phyloP scores from a whole-genome alignment of 371 early-diverging fungal genomes.

The Dichotomocladium elegans region DNA sequence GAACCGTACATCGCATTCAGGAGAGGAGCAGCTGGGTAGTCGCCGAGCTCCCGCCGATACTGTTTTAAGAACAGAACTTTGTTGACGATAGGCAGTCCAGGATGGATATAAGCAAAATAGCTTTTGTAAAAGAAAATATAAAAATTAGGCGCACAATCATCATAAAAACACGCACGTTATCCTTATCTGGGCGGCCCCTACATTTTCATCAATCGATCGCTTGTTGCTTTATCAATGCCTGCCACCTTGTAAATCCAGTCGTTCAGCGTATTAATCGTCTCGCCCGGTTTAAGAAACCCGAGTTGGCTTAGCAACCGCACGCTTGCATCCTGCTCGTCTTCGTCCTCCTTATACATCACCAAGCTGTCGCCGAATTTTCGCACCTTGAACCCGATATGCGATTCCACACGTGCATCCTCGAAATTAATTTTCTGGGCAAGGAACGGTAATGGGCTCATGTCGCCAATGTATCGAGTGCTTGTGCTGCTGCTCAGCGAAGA shows the following conservation, averaged over 20 bases:
- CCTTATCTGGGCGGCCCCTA: slow-evolving; percentile 8
- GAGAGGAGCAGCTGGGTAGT: slow-evolving; percentile 41
- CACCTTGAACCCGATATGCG: slow-evolving; percentile 23
- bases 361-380: slow-evolving; percentile 36
- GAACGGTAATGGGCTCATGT: slow-evolving; percentile 35
- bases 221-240: slow-evolving; percentile 35
- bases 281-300: slow-evolving; percentile 32
- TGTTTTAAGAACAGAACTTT: slow-evolving; percentile 42
- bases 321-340: slow-evolving; percentile 4
- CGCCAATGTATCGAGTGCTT: slow-evolving; percentile 34
- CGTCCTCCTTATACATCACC: slow-evolving; percentile 23
- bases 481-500: slow-evolving; percentile 17
- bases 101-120: slow-evolving; percentile 49
- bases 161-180: neutral
- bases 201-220: slow-evolving; percentile 45
- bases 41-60: slow-evolving; percentile 34
- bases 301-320: slow-evolving; percentile 16
- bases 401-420: slow-evolving; percentile 23
- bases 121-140: too few species aligned
- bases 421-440: slow-evolving; percentile 39
- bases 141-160: neutral
- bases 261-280: slow-evolving; percentile 32
- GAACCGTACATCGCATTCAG: slow-evolving; percentile 44
- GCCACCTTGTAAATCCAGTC: slow-evolving; percentile 40
- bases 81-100: slow-evolving; percentile 44